phyloP scores from a whole-genome alignment of 768 basidiomycete species.

The Termitomyces sp. region DNA sequence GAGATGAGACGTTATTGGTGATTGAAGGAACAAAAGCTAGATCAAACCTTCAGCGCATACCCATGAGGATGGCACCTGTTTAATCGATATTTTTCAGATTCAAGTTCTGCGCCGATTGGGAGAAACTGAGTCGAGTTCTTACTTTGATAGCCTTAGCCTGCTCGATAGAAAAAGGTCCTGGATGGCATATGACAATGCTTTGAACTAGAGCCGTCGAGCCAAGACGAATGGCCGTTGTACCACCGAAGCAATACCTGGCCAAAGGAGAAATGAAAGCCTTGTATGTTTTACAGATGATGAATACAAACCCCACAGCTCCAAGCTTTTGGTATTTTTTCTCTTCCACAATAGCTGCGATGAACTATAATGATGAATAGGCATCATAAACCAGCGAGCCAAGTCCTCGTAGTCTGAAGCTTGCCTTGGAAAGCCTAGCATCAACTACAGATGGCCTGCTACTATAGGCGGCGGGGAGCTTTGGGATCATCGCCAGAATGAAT shows the following conservation, averaged over 20 bases:
- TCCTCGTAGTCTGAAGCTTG: neutral
- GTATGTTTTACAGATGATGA: neutral
- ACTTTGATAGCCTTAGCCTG: conserved; percentile 18
- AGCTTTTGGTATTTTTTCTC: conserved; percentile 36
- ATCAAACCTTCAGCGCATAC: conserved; percentile 19
- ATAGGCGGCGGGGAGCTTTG: conserved; percentile 25
- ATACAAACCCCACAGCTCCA: conserved; percentile 33
- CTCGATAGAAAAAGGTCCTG: conserved; percentile 12
- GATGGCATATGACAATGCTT: conserved; percentile 19
- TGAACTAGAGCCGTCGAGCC: conserved; percentile 16
- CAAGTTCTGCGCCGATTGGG: neutral
- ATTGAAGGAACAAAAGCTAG: neutral
- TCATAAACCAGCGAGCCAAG: neutral
- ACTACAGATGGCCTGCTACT: conserved; percentile 27
- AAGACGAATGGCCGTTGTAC: conserved; percentile 13
- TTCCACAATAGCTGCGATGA: conserved; percentile 26
- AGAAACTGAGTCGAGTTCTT: neutral
- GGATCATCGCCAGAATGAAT: conserved; percentile 22
- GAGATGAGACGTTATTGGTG: neutral
- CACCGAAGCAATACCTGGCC: conserved; percentile 21
- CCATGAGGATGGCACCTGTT: conserved; percentile 20
- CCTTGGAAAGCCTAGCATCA: conserved; percentile 22
- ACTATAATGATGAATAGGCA: conserved; percentile 17
- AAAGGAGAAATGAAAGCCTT: neutral
- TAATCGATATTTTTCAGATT: neutral